These are phyloP conservation scores for Ustilago hordei DNA, from an alignment of 1,284 basidiomycete species.

Conservation along the genomic window DNA sequence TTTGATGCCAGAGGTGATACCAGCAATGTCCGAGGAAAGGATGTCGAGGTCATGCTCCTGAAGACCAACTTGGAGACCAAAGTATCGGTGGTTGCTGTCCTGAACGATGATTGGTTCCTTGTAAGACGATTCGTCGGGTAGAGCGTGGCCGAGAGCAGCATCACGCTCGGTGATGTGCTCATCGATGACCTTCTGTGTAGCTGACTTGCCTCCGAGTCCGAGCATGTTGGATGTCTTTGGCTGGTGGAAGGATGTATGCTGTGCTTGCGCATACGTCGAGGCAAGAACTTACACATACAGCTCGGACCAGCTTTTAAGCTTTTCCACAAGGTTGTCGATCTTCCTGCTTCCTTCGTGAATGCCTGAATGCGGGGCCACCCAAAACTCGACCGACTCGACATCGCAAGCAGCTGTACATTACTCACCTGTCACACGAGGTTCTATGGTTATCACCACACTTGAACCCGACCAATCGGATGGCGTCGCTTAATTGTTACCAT, in stretches of 20 bases:
- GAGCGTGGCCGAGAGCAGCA: constrained; percentile 13
- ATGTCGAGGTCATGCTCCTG: constrained; percentile 49
- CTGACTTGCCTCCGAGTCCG: constrained; percentile 21
- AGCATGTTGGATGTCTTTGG: constrained; percentile 8
- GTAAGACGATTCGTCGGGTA: constrained; percentile 18
- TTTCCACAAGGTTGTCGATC: neutral
- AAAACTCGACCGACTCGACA: neutral
- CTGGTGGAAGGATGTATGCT: neutral
- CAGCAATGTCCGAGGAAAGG: constrained; percentile 49
- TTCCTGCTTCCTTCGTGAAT: neutral
- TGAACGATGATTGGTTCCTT: constrained; percentile 12
- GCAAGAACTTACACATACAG: neutral
- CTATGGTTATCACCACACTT: neutral
- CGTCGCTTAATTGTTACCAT: neutral
- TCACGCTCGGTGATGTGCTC: constrained; percentile 26
- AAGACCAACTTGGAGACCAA: constrained; percentile 21
- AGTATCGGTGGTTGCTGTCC: constrained; percentile 15
- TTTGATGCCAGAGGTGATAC: constrained; percentile 55
- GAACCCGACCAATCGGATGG: neutral
- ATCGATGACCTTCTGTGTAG: constrained; percentile 32
- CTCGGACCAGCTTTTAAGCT: neutral
- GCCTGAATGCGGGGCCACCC: neutral
- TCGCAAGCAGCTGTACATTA: neutral
- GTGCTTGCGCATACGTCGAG: neutral
- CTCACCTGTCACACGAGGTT: constrained; percentile 14